A percentile compares a stretch with the other conserved stretches of the same genome.
Evolutionary conservation across 2,329 filamentous ascomycete genomes (phyloP).

Genomic region (Plectosphaerella plurivora): DNA sequence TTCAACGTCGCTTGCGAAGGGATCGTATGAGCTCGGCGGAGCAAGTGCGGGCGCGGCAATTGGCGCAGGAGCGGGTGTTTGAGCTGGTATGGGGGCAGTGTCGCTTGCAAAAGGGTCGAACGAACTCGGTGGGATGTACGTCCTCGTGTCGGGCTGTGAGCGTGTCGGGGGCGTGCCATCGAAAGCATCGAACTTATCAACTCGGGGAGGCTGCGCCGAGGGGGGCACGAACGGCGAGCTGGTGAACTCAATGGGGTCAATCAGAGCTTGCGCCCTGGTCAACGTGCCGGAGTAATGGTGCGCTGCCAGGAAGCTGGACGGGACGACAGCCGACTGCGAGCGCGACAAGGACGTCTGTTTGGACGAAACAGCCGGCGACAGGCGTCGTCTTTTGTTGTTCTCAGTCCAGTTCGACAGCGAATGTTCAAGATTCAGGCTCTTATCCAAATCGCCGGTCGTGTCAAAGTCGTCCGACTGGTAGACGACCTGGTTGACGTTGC

Average conservation of each 20-base stretch:
- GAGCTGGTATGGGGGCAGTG: conserved; percentile 1
- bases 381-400: conserved; percentile 20
- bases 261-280: neutral
- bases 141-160: neutral
- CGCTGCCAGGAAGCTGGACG: neutral
- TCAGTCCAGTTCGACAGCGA: conserved; percentile 8
- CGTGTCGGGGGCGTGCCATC: conserved; percentile 8
- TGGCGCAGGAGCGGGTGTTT: neutral
- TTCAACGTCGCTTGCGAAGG: conserved; percentile 17
- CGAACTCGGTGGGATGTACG: conserved; percentile 2
- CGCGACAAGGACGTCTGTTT: neutral
- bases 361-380: conserved; percentile 11
- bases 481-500: conserved; percentile 16
- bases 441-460: conserved; percentile 29
- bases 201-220: conserved; percentile 1
- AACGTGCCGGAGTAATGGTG: neutral
- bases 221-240: conserved; percentile 24
- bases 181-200: conserved; percentile 15
- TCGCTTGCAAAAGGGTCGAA: conserved; percentile 19
- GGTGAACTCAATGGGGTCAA: conserved; percentile 28
- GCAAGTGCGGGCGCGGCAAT: neutral
- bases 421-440: neutral
- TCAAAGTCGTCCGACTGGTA: conserved; percentile 38
- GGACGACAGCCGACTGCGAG: conserved; percentile 2
- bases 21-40: conserved; percentile 9